A percentile compares a stretch with the other conserved stretches of the same genome.
Conservation (phyloP, 108 stramenopile genomes). For the Pseudonitzschia delicatissima region DNA sequence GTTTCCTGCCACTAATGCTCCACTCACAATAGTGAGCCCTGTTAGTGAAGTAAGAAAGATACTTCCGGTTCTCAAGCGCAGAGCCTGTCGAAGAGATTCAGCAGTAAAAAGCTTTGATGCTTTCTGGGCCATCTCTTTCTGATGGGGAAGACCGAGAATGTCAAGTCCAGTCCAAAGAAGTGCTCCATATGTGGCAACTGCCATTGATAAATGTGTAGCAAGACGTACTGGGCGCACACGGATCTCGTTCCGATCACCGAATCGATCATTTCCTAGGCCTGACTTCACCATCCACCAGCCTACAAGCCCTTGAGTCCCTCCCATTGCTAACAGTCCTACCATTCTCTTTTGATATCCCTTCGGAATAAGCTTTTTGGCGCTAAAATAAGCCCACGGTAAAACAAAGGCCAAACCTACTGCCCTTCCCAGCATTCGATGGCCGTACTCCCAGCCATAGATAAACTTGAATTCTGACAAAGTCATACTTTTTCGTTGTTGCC, state of each 20-base stretch:
- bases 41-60: conserved; percentile 66
- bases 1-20: conserved; percentile 98
- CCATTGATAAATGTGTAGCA: conserved; percentile 94
- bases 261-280: conserved; percentile 92
- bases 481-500: conserved; percentile 91
- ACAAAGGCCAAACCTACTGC: conserved; percentile 88
- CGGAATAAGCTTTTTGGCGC: conserved; percentile 68
- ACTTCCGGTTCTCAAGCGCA: conserved; percentile 51
- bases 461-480: conserved; percentile 97
- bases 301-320: conserved; percentile 96
- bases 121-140: conserved; percentile 26
- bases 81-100: conserved; percentile 56
- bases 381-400: conserved; percentile 88
- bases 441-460: conserved; percentile 98
- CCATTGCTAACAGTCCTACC: conserved; percentile 88
- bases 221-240: conserved; percentile 95
- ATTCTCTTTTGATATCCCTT: conserved; percentile 78
- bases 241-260: conserved; percentile 83
- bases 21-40: conserved; percentile 82
- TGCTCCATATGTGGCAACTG: conserved; percentile 90
- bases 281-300: conserved; percentile 99
- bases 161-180: conserved; percentile 95
- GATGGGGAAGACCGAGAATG: conserved; percentile 56
- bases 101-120: conserved; percentile 39
- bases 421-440: conserved; percentile 97